Evolutionary conservation across 116 monocot species (phyloP).

Genomic region (Papilionanthe hybrid): DNA sequence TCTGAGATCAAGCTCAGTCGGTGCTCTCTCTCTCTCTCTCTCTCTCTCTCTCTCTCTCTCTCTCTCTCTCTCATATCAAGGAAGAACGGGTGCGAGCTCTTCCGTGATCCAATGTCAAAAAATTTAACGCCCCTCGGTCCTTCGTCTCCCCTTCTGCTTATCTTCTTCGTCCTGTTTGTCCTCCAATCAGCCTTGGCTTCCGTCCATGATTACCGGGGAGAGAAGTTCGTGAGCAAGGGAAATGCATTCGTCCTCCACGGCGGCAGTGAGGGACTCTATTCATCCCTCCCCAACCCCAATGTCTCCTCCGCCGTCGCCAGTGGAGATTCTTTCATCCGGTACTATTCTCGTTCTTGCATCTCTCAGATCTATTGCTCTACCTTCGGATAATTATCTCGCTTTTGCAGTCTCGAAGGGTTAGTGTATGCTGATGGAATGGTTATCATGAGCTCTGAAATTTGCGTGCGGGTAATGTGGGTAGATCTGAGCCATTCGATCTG

Average conservation of each 20-base stretch:
- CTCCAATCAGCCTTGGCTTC: conserved; percentile 27
- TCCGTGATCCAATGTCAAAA: conserved; percentile 14
- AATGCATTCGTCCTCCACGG: conserved; percentile 82
- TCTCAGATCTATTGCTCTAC: conserved; percentile 1
- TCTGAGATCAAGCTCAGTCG: background rate
- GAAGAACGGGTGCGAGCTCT: conserved; percentile 3
- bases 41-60: background rate
- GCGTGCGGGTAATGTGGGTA: background rate
- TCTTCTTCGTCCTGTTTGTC: conserved; percentile 16
- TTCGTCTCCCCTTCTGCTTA: background rate
- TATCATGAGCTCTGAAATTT: background rate
- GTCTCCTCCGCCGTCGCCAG: conserved; percentile 11
- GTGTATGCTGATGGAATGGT: background rate
- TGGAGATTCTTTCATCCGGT: conserved; percentile 75
- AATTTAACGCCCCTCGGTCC: background rate
- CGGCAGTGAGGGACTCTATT: conserved; percentile 84
- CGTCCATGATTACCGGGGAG: conserved; percentile 69
- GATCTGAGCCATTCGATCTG: background rate
- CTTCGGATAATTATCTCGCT: background rate
- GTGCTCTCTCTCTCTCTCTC: background rate
- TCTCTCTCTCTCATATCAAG: too few species aligned
- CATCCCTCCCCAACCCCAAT: conserved; percentile 30
- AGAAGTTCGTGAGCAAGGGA: conserved; percentile 50
- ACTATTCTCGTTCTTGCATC: background rate
- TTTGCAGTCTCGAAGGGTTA: background rate